These are phyloP conservation scores for Clonostachys byssicola DNA, from an alignment of 2,329 filamentous ascomycete species.

Conservation along the genomic window DNA sequence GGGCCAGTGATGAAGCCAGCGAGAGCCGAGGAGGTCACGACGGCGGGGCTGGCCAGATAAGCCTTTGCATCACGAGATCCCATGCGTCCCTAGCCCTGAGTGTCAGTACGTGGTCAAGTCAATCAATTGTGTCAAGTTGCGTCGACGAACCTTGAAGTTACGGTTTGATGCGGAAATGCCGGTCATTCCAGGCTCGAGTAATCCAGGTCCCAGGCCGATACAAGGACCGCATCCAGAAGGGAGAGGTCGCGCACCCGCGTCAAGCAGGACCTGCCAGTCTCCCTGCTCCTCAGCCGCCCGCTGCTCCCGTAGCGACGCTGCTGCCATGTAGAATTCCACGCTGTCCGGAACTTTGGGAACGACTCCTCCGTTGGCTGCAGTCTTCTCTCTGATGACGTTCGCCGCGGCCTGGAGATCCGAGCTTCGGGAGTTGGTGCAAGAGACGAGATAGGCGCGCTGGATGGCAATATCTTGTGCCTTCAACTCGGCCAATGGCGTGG, in stretches of 20 bases:
- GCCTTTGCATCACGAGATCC: slow-evolving; percentile 62
- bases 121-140: too few species aligned
- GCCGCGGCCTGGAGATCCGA: slow-evolving; percentile 82
- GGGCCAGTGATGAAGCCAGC: slow-evolving; percentile 69
- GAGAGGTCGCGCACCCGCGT: slow-evolving; percentile 71
- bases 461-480: slow-evolving; percentile 71
- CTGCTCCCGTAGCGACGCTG: slow-evolving; percentile 78
- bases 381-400: slow-evolving; percentile 77
- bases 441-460: slow-evolving; percentile 76
- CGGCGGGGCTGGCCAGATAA: slow-evolving; percentile 84
- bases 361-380: slow-evolving; percentile 55
- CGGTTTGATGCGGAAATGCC: slow-evolving; percentile 82
- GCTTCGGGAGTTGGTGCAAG: slow-evolving; percentile 81
- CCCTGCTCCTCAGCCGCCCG: slow-evolving; percentile 71
- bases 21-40: slow-evolving; percentile 86
- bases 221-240: slow-evolving; percentile 78
- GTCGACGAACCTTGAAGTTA: slow-evolving; percentile 52
- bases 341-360: slow-evolving; percentile 67
- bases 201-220: slow-evolving; percentile 75
- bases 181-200: slow-evolving; percentile 81
- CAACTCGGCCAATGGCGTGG: slow-evolving; percentile 72
- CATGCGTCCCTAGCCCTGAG: slow-evolving; percentile 70
- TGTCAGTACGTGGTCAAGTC: too few species aligned
- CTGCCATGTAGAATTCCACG: slow-evolving; percentile 86
- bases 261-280: slow-evolving; percentile 79